Conservation (phyloP, 1,284 basidiomycete genomes). For the Tremellales sp. region DNA sequence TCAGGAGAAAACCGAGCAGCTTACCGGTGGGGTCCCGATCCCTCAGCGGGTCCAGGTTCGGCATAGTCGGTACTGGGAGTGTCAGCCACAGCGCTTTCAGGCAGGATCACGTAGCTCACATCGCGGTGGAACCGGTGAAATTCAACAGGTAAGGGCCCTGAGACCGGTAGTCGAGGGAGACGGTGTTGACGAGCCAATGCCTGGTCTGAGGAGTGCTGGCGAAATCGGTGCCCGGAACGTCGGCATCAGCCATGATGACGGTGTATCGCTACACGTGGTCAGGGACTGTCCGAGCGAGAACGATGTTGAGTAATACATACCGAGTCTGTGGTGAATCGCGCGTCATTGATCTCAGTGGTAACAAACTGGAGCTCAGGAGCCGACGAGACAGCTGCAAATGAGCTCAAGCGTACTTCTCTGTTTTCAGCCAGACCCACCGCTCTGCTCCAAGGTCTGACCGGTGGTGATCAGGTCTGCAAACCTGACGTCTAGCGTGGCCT, state of each 20-base stretch:
- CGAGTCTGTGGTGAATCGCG: constrained; percentile 8
- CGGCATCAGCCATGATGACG: constrained; percentile 67
- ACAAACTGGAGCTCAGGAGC: constrained; percentile 23
- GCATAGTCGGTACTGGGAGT: constrained; percentile 59
- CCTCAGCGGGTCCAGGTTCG: constrained; percentile 64
- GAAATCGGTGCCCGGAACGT: constrained; percentile 58
- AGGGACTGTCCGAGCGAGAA: background rate
- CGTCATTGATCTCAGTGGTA: constrained; percentile 20
- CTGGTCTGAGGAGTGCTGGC: constrained; percentile 52
- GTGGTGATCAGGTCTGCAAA: constrained; percentile 55
- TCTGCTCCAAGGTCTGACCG: constrained; percentile 50
- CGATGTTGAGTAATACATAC: background rate
- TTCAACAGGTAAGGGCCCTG: constrained; percentile 48
- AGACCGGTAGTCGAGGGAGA: constrained; percentile 46
- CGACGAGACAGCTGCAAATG: constrained; percentile 18
- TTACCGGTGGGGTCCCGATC: constrained; percentile 63
- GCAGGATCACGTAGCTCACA: constrained; percentile 33
- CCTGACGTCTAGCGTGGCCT: constrained; percentile 55
- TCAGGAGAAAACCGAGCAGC: background rate
- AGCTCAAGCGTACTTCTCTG: background rate
- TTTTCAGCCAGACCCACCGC: background rate
- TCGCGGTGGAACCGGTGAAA: constrained; percentile 54
- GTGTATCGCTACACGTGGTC: constrained; percentile 26
- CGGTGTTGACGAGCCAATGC: constrained; percentile 75
- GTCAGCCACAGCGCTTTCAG: constrained; percentile 6